Percentiles rank a stretch among this genome's conserved stretches.
Evolutionary conservation across 2,329 filamentous ascomycete genomes (phyloP).

Genomic region (Pestalotiopsis sp.): DNA sequence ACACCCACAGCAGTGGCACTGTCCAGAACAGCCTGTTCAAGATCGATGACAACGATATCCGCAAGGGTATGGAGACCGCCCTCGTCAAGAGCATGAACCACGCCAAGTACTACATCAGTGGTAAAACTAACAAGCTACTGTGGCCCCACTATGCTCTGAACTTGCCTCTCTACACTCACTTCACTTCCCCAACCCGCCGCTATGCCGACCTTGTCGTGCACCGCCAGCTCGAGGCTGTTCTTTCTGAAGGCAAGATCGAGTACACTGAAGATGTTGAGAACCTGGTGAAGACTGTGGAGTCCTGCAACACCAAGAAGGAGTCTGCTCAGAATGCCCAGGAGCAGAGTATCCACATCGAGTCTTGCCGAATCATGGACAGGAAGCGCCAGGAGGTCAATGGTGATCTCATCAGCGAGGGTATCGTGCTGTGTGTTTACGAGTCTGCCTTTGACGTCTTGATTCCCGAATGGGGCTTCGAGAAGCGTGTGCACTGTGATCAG

Average conservation of each 20-base stretch:
- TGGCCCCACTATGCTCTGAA: constrained; percentile 92
- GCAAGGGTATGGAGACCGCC: constrained; percentile 97
- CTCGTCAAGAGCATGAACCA: constrained; percentile 94
- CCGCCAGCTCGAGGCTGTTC: constrained; percentile 85
- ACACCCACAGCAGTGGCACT: constrained; percentile 84
- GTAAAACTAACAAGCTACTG: constrained; percentile 76
- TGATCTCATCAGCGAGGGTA: constrained; percentile 92
- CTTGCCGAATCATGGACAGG: constrained; percentile 94
- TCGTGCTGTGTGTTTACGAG: constrained; percentile 96
- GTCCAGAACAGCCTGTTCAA: constrained; percentile 95
- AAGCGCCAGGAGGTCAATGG: constrained; percentile 83
- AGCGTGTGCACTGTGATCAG: constrained; percentile 98
- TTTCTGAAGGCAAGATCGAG: constrained; percentile 81
- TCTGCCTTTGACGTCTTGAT: constrained; percentile 98
- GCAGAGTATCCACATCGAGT: constrained; percentile 98
- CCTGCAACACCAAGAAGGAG: constrained; percentile 99
- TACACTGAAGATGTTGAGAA: constrained; percentile 88
- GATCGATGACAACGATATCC: constrained; percentile 83
- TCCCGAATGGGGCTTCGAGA: constrained; percentile 98
- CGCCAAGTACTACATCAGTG: constrained; percentile 90
- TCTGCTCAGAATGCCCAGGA: constrained; percentile 97
- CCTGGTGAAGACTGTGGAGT: constrained; percentile 88
- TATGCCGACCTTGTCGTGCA: constrained; percentile 96
- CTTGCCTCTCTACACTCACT: constrained; percentile 93
- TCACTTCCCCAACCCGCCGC: constrained; percentile 91